Base-by-base conservation (phyloP, 805 yeast species). In the Yamadazyma nakazawae region DNA sequence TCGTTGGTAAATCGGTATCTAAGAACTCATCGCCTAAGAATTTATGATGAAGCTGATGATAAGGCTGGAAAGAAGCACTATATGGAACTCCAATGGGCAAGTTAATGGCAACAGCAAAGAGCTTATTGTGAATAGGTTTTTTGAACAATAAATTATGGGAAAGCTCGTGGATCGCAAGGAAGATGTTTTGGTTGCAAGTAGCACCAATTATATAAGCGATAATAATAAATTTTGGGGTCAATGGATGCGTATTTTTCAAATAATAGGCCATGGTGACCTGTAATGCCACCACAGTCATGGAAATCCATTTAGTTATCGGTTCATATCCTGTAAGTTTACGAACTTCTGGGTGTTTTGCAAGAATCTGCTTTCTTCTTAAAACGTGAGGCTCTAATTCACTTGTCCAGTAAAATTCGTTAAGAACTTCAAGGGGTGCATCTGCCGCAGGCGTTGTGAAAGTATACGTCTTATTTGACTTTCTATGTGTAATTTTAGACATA, bases 1-100 rank as follows among this genome's bases (percentile, higher is more conserved):
- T 61, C 0, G 97, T 90, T 31, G 97, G 97, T 51, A 90, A 70
- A 63, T 90, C 97, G 0, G 97, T 85, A 66, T 90, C 97, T 56
- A 80, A 80, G 43, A 76, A 72, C 56, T 82, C 85, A 61, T 90
- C 96, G 16, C 97, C 97, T 58, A 87, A 67, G 58, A 86, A 89
- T 64, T 90, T 90, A 68, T 90, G 97, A 60, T 90, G 97, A 32
- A 90, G 70, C 63, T 88, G 88, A 60, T 90, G 97, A 63, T 90
- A 90, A 7, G 96, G 96, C 50, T 87, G 85, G 71, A 90, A 78
- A 51, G 88, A 84, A 0, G 97, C 96, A 34, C 89, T 79, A 66
- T 88, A 90, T 0, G 97, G 97, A 19, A 90, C 75, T 1, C 97
- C 96, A 43, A 90, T 87, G 1, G 97, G 96, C 34, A 88, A 67